These are phyloP conservation scores for Corymbia maculata DNA, from an alignment of 345 rosid species.

Conservation along the genomic window DNA sequence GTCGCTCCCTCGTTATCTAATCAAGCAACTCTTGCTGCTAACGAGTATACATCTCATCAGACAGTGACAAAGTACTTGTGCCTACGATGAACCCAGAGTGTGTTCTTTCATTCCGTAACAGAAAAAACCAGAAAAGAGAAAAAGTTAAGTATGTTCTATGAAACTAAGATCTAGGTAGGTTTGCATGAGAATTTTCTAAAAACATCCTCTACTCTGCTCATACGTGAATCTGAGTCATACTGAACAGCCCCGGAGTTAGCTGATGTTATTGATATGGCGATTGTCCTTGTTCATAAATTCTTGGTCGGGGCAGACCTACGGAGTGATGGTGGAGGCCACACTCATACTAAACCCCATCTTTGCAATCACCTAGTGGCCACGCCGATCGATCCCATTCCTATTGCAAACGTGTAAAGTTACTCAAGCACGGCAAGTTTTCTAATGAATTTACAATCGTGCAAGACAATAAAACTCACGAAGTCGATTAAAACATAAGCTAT, in stretches of 20 bases:
- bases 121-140: not conserved
- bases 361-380: not conserved
- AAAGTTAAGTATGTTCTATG: not conserved
- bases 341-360: not conserved
- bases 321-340: not conserved
- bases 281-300: not conserved
- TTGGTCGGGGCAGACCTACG: not conserved
- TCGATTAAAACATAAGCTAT: not conserved
- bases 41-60: not conserved
- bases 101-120: not conserved
- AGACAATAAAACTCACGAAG: not conserved
- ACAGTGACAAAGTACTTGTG: not conserved
- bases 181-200: not conserved
- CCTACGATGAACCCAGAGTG: not conserved
- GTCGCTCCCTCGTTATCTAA: not conserved
- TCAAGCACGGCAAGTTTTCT: not conserved
- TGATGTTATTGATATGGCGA: not conserved
- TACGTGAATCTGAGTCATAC: not conserved
- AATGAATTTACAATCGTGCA: not conserved
- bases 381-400: not conserved
- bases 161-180: not conserved
- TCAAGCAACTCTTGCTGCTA: not conserved
- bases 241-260: no score
- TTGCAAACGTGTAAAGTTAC: not conserved
- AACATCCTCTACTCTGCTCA: not conserved